Evolutionary conservation across 2,329 filamentous ascomycete genomes (phyloP).

Genomic region (Paracorniculantispora psalliotae): DNA sequence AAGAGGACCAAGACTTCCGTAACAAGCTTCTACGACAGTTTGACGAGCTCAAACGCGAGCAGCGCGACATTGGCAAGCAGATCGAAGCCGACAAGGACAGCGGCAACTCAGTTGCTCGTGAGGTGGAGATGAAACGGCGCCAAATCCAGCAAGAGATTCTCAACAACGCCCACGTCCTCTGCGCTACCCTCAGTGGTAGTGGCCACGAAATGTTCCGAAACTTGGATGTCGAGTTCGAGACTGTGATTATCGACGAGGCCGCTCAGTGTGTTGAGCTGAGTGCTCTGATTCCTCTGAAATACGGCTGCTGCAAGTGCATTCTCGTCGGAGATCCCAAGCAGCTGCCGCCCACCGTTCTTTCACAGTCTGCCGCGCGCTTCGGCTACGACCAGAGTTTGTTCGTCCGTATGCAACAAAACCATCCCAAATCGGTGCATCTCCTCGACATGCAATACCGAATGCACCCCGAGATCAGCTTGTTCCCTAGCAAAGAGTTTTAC

Average conservation of each 20-base stretch:
- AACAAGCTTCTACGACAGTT: conserved; percentile 68
- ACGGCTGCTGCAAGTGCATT: conserved; percentile 93
- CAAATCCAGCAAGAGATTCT: conserved; percentile 87
- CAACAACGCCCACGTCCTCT: conserved; percentile 85
- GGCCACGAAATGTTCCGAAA: conserved; percentile 97
- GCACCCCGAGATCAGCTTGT: conserved; percentile 93
- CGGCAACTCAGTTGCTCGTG: conserved; percentile 74
- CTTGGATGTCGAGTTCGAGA: conserved; percentile 94
- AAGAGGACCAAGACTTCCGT: conserved; percentile 42
- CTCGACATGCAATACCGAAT: conserved; percentile 99
- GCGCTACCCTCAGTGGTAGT: conserved; percentile 89
- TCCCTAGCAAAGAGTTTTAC: conserved; percentile 90
- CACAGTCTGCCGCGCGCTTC: conserved; percentile 84
- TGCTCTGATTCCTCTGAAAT: conserved; percentile 93
- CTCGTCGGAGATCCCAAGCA: conserved; percentile 98
- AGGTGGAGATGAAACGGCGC: conserved; percentile 79
- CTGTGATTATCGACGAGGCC: conserved; percentile 95
- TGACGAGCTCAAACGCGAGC: conserved; percentile 70
- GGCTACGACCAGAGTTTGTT: conserved; percentile 98
- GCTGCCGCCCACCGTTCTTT: conserved; percentile 90
- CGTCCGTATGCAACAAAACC: conserved; percentile 94
- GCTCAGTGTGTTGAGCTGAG: conserved; percentile 97
- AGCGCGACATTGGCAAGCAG: conserved; percentile 66
- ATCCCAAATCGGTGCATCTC: conserved; percentile 81
- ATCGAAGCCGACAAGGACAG: conserved; percentile 87